phyloP scores from a whole-genome alignment of 352 stramenopile genomes.

The Blastocystis sp. region DNA sequence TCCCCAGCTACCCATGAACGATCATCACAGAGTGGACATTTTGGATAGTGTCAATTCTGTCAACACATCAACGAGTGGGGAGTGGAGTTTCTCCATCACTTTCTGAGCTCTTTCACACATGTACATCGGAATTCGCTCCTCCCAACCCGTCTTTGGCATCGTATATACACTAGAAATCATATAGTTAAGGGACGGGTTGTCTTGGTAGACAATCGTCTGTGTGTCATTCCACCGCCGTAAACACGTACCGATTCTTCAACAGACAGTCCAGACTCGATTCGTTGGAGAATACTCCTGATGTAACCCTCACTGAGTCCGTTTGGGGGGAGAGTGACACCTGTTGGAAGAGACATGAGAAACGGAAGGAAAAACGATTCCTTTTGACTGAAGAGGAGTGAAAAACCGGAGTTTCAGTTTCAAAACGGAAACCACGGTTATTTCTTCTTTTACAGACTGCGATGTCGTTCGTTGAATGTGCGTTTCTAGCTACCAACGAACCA shows the following conservation, averaged over 20 bases:
- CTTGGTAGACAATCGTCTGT: not conserved
- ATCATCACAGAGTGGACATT: not conserved
- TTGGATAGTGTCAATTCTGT: slow-evolving; percentile 1
- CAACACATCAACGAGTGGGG: not conserved
- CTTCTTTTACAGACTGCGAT: not conserved
- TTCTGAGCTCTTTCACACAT: slow-evolving; percentile 19
- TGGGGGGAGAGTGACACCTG: not conserved
- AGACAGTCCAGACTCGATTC: not conserved
- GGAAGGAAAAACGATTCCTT: too few species aligned
- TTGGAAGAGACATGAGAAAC: too few species aligned
- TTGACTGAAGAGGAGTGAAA: too few species aligned
- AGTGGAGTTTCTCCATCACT: not conserved
- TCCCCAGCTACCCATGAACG: not conserved
- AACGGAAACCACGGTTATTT: not conserved
- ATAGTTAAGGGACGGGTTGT: not conserved
- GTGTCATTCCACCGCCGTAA: not conserved
- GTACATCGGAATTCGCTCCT: not conserved
- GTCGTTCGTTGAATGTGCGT: slow-evolving; percentile 32
- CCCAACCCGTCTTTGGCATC: not conserved
- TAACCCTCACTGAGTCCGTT: slow-evolving; percentile 17
- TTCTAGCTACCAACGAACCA: not conserved
- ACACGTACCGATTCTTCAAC: slow-evolving; percentile 5
- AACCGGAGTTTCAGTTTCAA: too few species aligned
- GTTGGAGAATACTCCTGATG: not conserved
- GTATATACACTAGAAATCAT: not conserved